These are phyloP conservation scores for Oryza coarctata DNA, from an alignment of 176 grass and related monocot genomes.

Conservation along the genomic window DNA sequence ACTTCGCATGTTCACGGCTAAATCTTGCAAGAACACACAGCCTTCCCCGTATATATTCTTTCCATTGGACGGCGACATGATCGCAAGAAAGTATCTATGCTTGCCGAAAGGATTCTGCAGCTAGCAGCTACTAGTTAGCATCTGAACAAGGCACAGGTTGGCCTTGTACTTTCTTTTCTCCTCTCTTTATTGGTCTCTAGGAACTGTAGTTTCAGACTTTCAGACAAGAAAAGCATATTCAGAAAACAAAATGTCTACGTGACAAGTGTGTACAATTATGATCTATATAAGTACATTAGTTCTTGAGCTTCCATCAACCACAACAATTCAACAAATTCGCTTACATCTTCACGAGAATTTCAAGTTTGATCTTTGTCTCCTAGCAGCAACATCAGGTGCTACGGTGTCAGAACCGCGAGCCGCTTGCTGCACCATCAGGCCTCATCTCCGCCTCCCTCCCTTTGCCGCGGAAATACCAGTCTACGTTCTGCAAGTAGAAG, in stretches of 20 bases:
- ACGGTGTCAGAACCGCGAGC: slow-evolving; percentile 14
- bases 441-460: slow-evolving; percentile 49
- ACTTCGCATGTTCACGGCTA: neutral
- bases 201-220: neutral
- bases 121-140: neutral
- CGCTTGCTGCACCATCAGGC: slow-evolving; percentile 28
- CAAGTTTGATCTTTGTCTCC: neutral
- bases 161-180: neutral
- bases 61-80: neutral
- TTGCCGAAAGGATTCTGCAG: neutral
- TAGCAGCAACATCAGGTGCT: neutral
- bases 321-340: slow-evolving; percentile 12
- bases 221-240: neutral
- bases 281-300: neutral
- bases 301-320: neutral
- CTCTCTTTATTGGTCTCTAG: neutral
- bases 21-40: neutral
- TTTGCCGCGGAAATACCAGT: slow-evolving; percentile 50
- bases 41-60: neutral
- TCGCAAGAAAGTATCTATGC: neutral
- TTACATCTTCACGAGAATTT: neutral
- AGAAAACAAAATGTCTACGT: neutral
- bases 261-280: neutral
- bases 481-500: slow-evolving; percentile 37
- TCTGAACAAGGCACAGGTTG: neutral